Evolutionary conservation across 192 early-diverging fungal species (phyloP).

Genomic region (Backusella tarrabulga): DNA sequence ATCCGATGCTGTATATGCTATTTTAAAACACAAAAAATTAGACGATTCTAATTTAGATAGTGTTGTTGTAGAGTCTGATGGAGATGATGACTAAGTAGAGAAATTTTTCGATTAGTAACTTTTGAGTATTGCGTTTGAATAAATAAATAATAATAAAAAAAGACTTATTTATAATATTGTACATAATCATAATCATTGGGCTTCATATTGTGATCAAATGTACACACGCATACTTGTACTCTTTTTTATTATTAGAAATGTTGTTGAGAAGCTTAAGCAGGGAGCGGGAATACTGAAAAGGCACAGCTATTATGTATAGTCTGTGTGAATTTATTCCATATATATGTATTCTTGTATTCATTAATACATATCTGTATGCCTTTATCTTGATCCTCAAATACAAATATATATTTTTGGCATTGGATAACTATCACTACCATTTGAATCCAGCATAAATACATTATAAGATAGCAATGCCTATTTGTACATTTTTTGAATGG

Average conservation of each 20-base stretch:
- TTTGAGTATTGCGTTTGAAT: not conserved
- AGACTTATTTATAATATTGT: not conserved
- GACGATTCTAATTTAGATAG: not conserved
- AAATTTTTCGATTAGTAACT: not conserved
- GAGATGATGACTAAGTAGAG: not conserved
- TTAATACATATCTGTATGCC: too few species aligned
- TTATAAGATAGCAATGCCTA: too few species aligned
- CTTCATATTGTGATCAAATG: not conserved
- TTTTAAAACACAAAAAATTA: not conserved
- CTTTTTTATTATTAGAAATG: not conserved
- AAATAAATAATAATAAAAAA: too few species aligned
- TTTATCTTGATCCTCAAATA: too few species aligned
- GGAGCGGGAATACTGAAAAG: not conserved
- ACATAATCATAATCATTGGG: not conserved
- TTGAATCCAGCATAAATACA: too few species aligned
- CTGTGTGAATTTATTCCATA: too few species aligned
- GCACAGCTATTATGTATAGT: not conserved
- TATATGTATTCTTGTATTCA: too few species aligned
- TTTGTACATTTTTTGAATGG: too few species aligned
- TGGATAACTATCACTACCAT: too few species aligned
- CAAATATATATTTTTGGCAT: too few species aligned
- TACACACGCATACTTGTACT: not conserved
- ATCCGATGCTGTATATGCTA: constrained; percentile 25
- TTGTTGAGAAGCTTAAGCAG: not conserved
- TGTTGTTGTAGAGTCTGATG: not conserved